Conservation (phyloP, 345 rosid genomes). For the Cardamine chenopodiifolia region DNA sequence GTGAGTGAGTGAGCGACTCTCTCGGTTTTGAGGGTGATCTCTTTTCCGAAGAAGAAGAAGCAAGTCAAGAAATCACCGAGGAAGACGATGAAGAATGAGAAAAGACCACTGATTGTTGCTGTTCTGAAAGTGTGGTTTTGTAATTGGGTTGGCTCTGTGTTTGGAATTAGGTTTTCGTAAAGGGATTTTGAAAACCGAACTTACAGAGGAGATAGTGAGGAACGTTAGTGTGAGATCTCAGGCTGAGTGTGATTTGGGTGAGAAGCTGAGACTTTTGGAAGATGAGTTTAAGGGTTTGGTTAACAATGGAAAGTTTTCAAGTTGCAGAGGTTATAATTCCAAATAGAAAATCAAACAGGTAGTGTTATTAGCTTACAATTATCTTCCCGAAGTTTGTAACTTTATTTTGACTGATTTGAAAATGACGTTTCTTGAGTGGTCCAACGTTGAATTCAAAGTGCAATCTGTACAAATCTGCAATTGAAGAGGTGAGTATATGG, state of each 20-base stretch:
- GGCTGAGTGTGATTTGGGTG: slow-evolving; percentile 43
- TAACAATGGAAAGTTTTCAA: slow-evolving; percentile 44
- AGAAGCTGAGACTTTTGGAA: slow-evolving; percentile 56
- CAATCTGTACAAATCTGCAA: slow-evolving; percentile 62
- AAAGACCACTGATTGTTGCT: slow-evolving; percentile 2
- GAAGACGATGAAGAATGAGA: slow-evolving; percentile 25
- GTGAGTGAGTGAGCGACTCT: too few relatives aligned
- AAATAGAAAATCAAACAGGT: slow-evolving; percentile 78
- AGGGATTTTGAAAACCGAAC: slow-evolving; percentile 48
- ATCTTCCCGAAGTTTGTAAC: background rate
- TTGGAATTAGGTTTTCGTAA: slow-evolving; percentile 53
- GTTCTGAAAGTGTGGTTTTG: slow-evolving; percentile 42
- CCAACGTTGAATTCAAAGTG: slow-evolving; percentile 63
- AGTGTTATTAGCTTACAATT: background rate
- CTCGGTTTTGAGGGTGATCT: slow-evolving; percentile 47
- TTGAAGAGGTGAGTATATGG: slow-evolving; percentile 87
- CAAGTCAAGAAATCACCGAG: slow-evolving; percentile 9
- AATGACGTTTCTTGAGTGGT: slow-evolving; percentile 51
- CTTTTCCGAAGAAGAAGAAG: slow-evolving; percentile 45
- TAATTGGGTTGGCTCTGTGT: slow-evolving; percentile 47
- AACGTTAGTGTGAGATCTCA: slow-evolving; percentile 53
- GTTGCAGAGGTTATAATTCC: slow-evolving; percentile 58
- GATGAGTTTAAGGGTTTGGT: slow-evolving; percentile 49
- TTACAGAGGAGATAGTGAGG: slow-evolving; percentile 55
- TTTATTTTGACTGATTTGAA: slow-evolving; percentile 13